A percentile compares a stretch with the other conserved stretches of the same genome.
Conservation (phyloP, 352 stramenopile genomes). For the Phytophthora colocasiae region DNA sequence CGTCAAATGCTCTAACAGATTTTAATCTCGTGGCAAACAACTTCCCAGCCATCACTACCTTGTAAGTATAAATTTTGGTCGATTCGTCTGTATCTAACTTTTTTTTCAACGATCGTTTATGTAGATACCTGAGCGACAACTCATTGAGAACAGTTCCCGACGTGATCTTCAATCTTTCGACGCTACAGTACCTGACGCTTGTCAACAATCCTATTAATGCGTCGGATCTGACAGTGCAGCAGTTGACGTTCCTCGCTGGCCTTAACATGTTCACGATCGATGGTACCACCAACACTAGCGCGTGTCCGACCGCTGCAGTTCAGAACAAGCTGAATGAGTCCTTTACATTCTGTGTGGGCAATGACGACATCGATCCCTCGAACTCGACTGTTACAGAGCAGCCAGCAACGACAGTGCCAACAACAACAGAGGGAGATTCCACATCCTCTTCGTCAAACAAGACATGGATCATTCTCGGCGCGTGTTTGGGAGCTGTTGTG, state of each 20-base stretch:
- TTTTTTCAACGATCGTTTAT: neutral
- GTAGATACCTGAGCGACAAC: slow-evolving; percentile 61
- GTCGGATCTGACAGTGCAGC: slow-evolving; percentile 46
- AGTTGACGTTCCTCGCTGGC: slow-evolving; percentile 68
- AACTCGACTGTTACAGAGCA: slow-evolving; percentile 32
- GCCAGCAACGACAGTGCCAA: slow-evolving; percentile 24
- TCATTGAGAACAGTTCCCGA: slow-evolving; percentile 49
- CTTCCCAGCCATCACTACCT: slow-evolving; percentile 49
- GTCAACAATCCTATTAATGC: slow-evolving; percentile 62
- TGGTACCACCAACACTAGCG: slow-evolving; percentile 54
- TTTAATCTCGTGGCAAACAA: slow-evolving; percentile 48
- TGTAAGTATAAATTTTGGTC: slow-evolving; percentile 37
- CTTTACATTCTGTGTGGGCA: slow-evolving; percentile 66
- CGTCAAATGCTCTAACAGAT: slow-evolving; percentile 45
- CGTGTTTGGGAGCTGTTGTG: slow-evolving; percentile 43
- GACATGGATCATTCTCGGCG: slow-evolving; percentile 57
- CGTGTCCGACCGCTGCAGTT: slow-evolving; percentile 53
- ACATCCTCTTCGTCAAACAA: slow-evolving; percentile 43
- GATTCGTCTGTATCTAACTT: neutral
- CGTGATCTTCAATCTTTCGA: slow-evolving; percentile 64
- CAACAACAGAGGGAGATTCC: slow-evolving; percentile 15
- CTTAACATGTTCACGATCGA: slow-evolving; percentile 60
- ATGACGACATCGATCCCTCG: slow-evolving; percentile 12
- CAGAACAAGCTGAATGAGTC: slow-evolving; percentile 54
- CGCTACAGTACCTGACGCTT: slow-evolving; percentile 57